Conservation (phyloP, 208 protist species). For the Leishmania tarentolae region DNA sequence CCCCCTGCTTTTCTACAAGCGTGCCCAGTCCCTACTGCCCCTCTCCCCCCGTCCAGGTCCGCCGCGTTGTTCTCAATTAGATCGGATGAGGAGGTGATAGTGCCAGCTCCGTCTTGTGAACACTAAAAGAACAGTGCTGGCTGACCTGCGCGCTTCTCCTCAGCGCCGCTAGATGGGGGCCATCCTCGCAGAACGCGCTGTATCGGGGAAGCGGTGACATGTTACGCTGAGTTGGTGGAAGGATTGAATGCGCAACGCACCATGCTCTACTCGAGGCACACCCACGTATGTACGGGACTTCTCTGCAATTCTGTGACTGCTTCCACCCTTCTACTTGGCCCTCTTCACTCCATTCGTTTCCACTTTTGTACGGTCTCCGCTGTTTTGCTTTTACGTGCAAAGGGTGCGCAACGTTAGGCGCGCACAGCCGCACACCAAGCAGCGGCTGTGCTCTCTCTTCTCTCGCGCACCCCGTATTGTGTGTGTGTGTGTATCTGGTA, state of each 20-base stretch:
- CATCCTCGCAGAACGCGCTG: not conserved
- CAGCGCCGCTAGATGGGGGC: not conserved
- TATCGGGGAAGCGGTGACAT: too few species aligned
- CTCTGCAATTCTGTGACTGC: not conserved
- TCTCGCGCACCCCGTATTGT: not conserved
- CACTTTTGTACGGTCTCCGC: not conserved
- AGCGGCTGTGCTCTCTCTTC: not conserved
- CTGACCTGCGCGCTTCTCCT: not conserved
- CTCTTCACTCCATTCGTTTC: not conserved
- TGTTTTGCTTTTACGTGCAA: too few species aligned
- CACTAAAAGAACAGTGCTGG: not conserved
- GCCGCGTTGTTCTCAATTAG: not conserved
- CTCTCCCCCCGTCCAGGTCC: not conserved
- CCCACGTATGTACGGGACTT: not conserved
- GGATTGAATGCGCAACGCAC: not conserved
- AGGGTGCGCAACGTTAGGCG: not conserved
- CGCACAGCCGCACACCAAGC: not conserved
- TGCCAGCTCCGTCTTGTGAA: not conserved
- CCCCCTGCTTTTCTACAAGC: not conserved
- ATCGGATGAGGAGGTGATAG: not conserved
- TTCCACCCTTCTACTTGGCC: not conserved
- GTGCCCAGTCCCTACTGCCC: not conserved
- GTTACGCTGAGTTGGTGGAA: too few species aligned
- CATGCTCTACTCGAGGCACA: not conserved
- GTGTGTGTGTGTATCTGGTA: not conserved